Evolutionary conservation across 2,329 filamentous ascomycete species (phyloP), one percentile per base, ranked within the genome.

Genomic region (Stemphylium lycopersici): DNA sequence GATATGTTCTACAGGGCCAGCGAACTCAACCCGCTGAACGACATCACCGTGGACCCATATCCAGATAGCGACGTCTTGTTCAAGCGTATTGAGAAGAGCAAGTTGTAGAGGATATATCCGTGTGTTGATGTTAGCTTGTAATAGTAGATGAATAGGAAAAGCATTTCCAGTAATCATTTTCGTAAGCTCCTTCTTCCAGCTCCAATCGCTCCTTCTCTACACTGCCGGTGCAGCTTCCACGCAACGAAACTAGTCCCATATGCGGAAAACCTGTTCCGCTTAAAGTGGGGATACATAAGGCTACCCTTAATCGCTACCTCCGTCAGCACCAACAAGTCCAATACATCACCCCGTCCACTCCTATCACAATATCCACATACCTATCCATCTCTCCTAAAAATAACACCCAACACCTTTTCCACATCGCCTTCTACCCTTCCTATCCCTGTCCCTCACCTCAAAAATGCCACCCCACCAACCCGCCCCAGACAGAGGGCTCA

Each of bases 1-100:
- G 89, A 91, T 65, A 81, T 92, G 79, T 92, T 91, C 76, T 79
- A 86, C 66, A 78, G 89, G 12, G 90, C 89, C 0, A 87, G 84
- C 56, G 83, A 90, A 78, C 75, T 88, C 64, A 92, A 92, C 67
- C 89, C 89, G 1, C 76, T 92, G 39, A 92, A 92, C 68, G 81
- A 84, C 15, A 78, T 90, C 51, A 87, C 87, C 0, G 84, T 91
- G 52, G 88, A 92, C 63, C 88, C 88, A 1, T 89, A 91, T 71
- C 88, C 89, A 6, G 81, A 87, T 63, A 86, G 77, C 55, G 78
- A 79, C 56, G 79, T 83, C 3, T 65, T 90, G 65, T 82, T 90
- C 67, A 87, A 84, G 81, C 84, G 81, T 63, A 81, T 85, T 56
- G 79, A 83, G 59, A 81, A 81, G 77, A 81, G 80, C 59, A 84